Evolutionary conservation across 148 eudicot species (phyloP), one percentile per base, ranked within the genome.

Genomic region (Camellia lanceoleosa): DNA sequence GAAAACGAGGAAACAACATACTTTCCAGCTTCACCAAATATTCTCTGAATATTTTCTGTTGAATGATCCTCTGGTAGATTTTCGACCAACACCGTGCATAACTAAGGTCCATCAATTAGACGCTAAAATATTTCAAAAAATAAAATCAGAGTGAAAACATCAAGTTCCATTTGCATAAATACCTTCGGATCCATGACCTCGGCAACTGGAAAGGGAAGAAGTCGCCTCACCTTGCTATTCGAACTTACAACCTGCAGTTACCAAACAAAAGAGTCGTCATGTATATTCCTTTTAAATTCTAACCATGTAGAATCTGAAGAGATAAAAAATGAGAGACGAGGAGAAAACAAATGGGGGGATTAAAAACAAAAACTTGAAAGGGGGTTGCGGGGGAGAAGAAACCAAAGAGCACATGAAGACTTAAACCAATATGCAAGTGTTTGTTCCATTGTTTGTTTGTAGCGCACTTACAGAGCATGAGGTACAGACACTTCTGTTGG

Each of bases 1-100:
- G 20, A 20, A 65, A 69, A 23, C 19, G 56, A 14, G 51, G 15
- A 68, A 47, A 49, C 9, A 42, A 78, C 90, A 51, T 89, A 95
- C 99, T 85, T 95, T 85, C 97, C 95, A 77, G 87, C 93, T 77
- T 80, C 83, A 56, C 91, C 84, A 83, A 87, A 95, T 79, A 91
- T 85, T 66, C 81, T 88, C 77, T 58, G 85, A 63, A 95, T 87
- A 79, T 91, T 93, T 87, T 91, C 92, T 42, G 83, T 78, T 74
- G 99, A 93, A 83, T 85, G 92, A 83, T 96, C 98, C 79, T 89
- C 94, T 3, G 97, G 99, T 51, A 96, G 84, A 85, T 96, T 93
- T 80, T 90, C 99, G 82, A 91, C 97, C 79, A 93, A 81, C 80
- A 92, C 92, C 82, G 94, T 90, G 84, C 93, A 86, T 47, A 84